Evolutionary conservation across 75 land plant genomes (phyloP).

Genomic region (Pinus tabuliformis): DNA sequence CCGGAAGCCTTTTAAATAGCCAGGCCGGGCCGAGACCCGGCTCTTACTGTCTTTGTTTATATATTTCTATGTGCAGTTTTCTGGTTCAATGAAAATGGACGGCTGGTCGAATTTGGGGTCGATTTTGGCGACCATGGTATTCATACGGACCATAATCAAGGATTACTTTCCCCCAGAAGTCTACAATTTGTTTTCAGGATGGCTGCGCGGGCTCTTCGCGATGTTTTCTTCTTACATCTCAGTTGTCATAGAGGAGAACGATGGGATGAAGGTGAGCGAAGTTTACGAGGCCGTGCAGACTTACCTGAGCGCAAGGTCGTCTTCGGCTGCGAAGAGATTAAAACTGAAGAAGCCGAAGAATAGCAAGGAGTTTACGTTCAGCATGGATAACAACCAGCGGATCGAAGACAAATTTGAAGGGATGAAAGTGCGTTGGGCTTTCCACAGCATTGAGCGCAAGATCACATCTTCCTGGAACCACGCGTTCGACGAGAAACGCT

Average conservation of each 20-base stretch:
- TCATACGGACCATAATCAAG: slow-evolving; percentile 10
- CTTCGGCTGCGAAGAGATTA: slow-evolving; percentile 21
- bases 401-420: slow-evolving; percentile 39
- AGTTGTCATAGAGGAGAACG: slow-evolving; percentile 29
- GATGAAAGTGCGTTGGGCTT: slow-evolving; percentile 20
- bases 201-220: slow-evolving; percentile 3
- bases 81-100: neutral
- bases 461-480: neutral
- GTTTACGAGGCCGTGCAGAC: slow-evolving; percentile 32
- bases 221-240: slow-evolving; percentile 34
- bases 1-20: no score
- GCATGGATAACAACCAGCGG: slow-evolving; percentile 28
- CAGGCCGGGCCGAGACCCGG: no score
- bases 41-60: no score
- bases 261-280: slow-evolving; percentile 26
- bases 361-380: slow-evolving; percentile 13
- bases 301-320: slow-evolving; percentile 26
- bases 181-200: slow-evolving; percentile 5
- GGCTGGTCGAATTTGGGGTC: slow-evolving; percentile 6
- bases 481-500: neutral
- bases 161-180: slow-evolving; percentile 26
- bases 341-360: slow-evolving; percentile 22
- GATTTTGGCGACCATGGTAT: slow-evolving; percentile 4
- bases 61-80: no score
- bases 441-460: neutral